Percentiles rank a stretch among this genome's conserved stretches.
These are phyloP conservation scores for Kwoniella dendrophila DNA, from an alignment of 768 basidiomycete species.

Conservation along the genomic window DNA sequence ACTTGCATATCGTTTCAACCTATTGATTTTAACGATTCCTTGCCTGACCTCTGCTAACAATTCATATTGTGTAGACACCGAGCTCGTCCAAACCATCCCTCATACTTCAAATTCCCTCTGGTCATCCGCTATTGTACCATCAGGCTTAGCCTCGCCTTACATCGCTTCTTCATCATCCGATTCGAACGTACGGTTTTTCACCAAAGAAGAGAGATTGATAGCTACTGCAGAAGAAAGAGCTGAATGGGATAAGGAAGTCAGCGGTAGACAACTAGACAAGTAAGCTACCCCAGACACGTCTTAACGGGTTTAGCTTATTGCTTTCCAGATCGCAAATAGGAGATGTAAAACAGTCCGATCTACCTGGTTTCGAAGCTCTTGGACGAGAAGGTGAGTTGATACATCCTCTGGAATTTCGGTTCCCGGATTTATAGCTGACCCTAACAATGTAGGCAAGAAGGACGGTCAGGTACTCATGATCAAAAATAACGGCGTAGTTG, in stretches of 20 bases:
- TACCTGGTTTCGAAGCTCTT: slow-evolving; percentile 84
- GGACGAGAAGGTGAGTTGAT: slow-evolving; percentile 65
- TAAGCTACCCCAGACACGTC: slow-evolving; percentile 30
- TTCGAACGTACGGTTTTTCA: slow-evolving; percentile 82
- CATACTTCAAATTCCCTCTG: slow-evolving; percentile 98
- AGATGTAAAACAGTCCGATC: slow-evolving; percentile 86
- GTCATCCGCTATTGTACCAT: slow-evolving; percentile 79
- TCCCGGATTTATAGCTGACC: slow-evolving; percentile 11
- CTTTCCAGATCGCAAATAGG: slow-evolving; percentile 68
- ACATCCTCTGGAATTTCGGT: not conserved
- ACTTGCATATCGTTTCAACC: not conserved
- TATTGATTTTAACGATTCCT: not conserved
- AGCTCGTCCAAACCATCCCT: slow-evolving; percentile 81
- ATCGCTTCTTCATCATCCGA: slow-evolving; percentile 92
- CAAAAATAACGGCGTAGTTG: slow-evolving; percentile 73
- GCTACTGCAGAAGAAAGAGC: slow-evolving; percentile 68
- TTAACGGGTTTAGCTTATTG: not conserved
- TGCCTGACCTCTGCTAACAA: not conserved
- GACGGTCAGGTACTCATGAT: slow-evolving; percentile 93
- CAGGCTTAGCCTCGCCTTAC: slow-evolving; percentile 66
- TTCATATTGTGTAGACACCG: slow-evolving; percentile 67
- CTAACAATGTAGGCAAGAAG: slow-evolving; percentile 69
- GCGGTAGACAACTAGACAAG: slow-evolving; percentile 75
- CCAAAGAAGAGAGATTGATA: slow-evolving; percentile 67
- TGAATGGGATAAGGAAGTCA: slow-evolving; percentile 61